Evolutionary conservation across 2,329 filamentous ascomycete species (phyloP), one percentile per base, ranked within the genome.

Genomic region (Nemania diffusa): DNA sequence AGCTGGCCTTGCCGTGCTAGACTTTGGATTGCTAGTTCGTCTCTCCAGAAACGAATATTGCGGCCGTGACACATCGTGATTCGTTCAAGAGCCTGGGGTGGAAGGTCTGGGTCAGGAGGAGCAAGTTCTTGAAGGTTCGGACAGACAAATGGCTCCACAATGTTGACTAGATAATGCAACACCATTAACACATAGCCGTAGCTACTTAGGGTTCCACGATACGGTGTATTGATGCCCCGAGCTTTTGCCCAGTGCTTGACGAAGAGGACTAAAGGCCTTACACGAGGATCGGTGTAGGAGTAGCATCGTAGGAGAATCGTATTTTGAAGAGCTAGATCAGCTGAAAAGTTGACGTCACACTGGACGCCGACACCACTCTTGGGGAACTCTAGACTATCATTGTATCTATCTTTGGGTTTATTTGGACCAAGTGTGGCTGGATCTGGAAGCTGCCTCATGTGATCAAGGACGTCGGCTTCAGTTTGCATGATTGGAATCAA

Each of bases 171-270:
- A 75, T 95, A 97, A 79, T 97, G 94, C 17, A 97, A 82, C 4
- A 97, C 90, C 94, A 97, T 97, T 44, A 97, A 82, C 5, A 96
- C 93, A 79, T 95, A 97, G 57, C 94, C 94, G 74, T 97, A 97
- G 71, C 92, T 95, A 59, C 92, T 94, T 20, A 97, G 82, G 0
- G 93, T 97, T 48, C 94, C 94, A 42, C 90, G 90, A 76, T 97
- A 97, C 1, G 92, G 90, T 48, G 90, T 92, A 79, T 97, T 97
- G 80, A 97, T 94, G 69, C 90, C 91, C 53, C 94, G 89, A 29
- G 85, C 84, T 78, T 96, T 97, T 27, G 93, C 93, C 94, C 94
- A 97, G 69, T 93, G 87, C 79, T 97, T 97, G 76, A 97, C 84
- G 76, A 97, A 97, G 8, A 97, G 81, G 0, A 97, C 89, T 81